Evolutionary conservation across 2,329 filamentous ascomycete genomes (phyloP).

Genomic region (Penicillium sclerotiorum): DNA sequence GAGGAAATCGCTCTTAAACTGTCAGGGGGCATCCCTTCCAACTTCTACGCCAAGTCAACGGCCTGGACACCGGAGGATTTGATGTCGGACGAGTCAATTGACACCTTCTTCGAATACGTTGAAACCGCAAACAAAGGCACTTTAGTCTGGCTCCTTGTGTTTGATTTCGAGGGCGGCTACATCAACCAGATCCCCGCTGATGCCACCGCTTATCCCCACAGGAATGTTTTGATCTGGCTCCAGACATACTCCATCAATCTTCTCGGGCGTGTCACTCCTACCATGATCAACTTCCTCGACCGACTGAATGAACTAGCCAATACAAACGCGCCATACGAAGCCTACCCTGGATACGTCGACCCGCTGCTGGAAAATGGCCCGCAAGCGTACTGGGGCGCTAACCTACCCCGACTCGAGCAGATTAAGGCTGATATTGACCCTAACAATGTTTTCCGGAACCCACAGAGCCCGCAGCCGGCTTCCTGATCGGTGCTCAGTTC

Average conservation of each 20-base stretch:
- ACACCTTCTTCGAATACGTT: conserved; percentile 58
- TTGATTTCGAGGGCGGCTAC: conserved; percentile 64
- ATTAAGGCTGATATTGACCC: conserved; percentile 59
- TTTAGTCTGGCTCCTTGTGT: conserved; percentile 61
- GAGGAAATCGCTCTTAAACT: not conserved
- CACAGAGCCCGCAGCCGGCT: conserved; percentile 46
- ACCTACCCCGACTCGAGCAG: conserved; percentile 49
- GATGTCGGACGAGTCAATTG: conserved; percentile 41
- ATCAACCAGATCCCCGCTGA: conserved; percentile 57
- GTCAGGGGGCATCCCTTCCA: not conserved
- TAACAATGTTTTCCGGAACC: conserved; percentile 58
- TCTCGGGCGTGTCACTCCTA: conserved; percentile 43
- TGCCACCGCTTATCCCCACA: conserved; percentile 63
- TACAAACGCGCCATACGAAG: conserved; percentile 21
- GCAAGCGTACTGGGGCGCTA: conserved; percentile 57
- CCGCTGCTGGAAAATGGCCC: conserved; percentile 49
- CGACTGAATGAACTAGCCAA: conserved; percentile 48
- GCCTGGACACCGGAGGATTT: not conserved
- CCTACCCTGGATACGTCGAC: conserved; percentile 66
- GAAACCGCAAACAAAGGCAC: conserved; percentile 54
- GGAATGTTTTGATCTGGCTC: conserved; percentile 64
- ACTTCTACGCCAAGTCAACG: not conserved
- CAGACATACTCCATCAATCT: conserved; percentile 62
- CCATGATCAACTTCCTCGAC: conserved; percentile 54
- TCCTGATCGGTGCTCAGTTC: no score